Percentiles rank a stretch among this genome's conserved stretches.
Evolutionary conservation across 495 filamentous ascomycete species (phyloP).

Genomic region (Pyrenula massariospora): DNA sequence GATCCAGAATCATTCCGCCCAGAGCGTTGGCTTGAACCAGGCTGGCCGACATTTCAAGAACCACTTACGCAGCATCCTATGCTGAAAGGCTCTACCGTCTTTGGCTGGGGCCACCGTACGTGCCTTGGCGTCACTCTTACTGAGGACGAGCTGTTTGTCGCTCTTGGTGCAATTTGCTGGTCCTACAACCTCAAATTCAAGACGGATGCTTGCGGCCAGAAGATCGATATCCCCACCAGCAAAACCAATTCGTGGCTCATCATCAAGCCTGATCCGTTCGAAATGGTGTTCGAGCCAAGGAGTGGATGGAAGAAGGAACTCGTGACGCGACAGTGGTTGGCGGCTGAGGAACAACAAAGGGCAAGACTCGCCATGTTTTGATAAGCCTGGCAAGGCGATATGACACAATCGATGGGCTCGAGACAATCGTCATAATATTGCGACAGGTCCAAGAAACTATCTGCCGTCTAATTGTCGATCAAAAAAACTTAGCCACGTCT

Average conservation of each 20-base stretch:
- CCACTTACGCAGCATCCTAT: slow-evolving; percentile 42
- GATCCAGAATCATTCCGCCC: slow-evolving; percentile 22
- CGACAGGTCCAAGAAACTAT: no score
- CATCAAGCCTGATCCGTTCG: slow-evolving; percentile 34
- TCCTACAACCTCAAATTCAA: slow-evolving; percentile 18
- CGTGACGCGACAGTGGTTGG: slow-evolving; percentile 23
- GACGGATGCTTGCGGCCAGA: slow-evolving; percentile 3
- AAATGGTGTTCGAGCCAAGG: slow-evolving; percentile 29
- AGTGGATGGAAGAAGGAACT: slow-evolving; percentile 13
- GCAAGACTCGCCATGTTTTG: no score
- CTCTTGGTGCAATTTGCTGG: slow-evolving; percentile 16
- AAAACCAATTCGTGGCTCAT: slow-evolving; percentile 41
- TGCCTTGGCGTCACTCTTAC: slow-evolving; percentile 18
- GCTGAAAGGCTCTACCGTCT: slow-evolving; percentile 29
- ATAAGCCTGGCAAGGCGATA: no score
- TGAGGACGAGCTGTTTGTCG: slow-evolving; percentile 19
- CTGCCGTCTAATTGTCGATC: no score
- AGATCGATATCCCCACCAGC: slow-evolving; percentile 25
- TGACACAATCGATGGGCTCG: no score
- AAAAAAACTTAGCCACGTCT: no score
- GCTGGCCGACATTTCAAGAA: slow-evolving; percentile 39
- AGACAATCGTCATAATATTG: no score
- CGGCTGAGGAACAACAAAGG: slow-evolving; percentile 10
- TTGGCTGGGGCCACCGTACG: slow-evolving; percentile 20
- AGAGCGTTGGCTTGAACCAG: slow-evolving; percentile 23